Conservation (phyloP, 2,329 filamentous ascomycete species). For the Lecanicillium sp. region DNA sequence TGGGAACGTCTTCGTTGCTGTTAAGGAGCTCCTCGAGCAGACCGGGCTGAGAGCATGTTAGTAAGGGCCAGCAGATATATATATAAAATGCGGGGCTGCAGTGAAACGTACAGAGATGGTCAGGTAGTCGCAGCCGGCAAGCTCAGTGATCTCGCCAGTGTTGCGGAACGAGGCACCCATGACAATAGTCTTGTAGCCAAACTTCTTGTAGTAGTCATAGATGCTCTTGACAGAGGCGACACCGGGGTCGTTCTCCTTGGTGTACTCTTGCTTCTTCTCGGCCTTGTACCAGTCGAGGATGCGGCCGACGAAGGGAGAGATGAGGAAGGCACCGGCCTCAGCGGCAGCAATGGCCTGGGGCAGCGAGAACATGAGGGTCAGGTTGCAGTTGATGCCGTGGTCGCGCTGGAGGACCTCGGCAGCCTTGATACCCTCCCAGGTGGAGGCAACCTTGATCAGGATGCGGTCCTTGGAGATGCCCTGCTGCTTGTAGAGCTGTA, state of each 20-base stretch:
- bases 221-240: constrained; percentile 89
- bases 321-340: constrained; percentile 92
- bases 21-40: constrained; percentile 91
- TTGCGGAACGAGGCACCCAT: constrained; percentile 99
- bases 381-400: constrained; percentile 95
- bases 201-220: constrained; percentile 99
- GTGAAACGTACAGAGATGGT: constrained; percentile 74
- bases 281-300: constrained; percentile 99
- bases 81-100: background rate
- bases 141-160: constrained; percentile 92
- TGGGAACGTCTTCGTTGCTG: constrained; percentile 70
- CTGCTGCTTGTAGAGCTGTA: constrained; percentile 83
- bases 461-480: constrained; percentile 91
- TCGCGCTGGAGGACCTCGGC: constrained; percentile 93
- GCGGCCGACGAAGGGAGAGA: constrained; percentile 97
- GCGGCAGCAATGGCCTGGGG: constrained; percentile 92
- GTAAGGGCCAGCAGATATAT: constrained; percentile 12
- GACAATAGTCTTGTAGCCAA: constrained; percentile 97
- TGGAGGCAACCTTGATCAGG: constrained; percentile 98
- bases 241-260: constrained; percentile 85
- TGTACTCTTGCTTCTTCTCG: constrained; percentile 85
- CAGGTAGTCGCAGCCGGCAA: constrained; percentile 96
- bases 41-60: constrained; percentile 55
- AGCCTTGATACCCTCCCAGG: constrained; percentile 99
- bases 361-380: constrained; percentile 97